A percentile compares a stretch with the other conserved stretches of the same genome.
Evolutionary conservation across 345 rosid species (phyloP).

Genomic region (Lepidium aucheri): DNA sequence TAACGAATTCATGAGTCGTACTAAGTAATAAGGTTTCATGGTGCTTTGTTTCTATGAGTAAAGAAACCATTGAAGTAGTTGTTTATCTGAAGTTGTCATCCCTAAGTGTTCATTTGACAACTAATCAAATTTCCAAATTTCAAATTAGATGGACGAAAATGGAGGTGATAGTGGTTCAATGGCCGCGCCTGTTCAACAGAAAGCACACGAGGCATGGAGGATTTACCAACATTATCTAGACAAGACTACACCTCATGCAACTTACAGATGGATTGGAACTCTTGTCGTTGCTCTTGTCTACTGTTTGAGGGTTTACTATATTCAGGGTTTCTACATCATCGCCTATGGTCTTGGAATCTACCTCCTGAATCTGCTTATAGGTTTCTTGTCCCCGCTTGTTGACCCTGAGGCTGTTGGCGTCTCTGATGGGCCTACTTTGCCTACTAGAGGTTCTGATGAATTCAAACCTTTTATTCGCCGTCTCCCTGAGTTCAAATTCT

Average conservation of each 20-base stretch:
- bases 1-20: background rate
- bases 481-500: conserved; percentile 95
- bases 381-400: conserved; percentile 88
- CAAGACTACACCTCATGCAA: conserved; percentile 73
- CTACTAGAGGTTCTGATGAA: conserved; percentile 94
- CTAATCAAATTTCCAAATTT: conserved; percentile 25
- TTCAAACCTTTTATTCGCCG: conserved; percentile 95
- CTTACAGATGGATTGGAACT: conserved; percentile 86
- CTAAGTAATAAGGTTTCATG: background rate
- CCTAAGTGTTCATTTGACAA: background rate
- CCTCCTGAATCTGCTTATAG: conserved; percentile 76
- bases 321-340: conserved; percentile 83
- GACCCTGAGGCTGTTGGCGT: conserved; percentile 67
- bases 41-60: background rate
- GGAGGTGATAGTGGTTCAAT: conserved; percentile 53
- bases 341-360: conserved; percentile 93
- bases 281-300: conserved; percentile 41
- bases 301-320: conserved; percentile 56
- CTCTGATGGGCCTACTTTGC: conserved; percentile 74
- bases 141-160: conserved; percentile 55
- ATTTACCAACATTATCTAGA: conserved; percentile 80
- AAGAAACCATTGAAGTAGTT: background rate
- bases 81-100: background rate
- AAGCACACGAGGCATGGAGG: conserved; percentile 73
- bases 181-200: conserved; percentile 56